phyloP scores from a whole-genome alignment of 2,329 filamentous ascomycete genomes.

The Neoscytalidium dimidiatum region DNA sequence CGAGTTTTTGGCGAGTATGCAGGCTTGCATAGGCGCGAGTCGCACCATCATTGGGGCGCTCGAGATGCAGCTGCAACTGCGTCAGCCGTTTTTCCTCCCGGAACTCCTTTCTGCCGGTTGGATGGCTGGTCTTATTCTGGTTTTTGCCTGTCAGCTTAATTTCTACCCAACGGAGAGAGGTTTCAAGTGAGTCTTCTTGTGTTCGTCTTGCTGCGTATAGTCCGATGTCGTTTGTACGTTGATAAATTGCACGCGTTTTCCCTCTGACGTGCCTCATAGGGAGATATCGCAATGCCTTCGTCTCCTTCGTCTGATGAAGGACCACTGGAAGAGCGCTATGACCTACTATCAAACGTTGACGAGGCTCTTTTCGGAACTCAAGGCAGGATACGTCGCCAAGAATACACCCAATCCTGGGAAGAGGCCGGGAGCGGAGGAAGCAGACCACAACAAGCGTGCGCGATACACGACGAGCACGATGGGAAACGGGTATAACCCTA shows the following conservation, averaged over 20 bases:
- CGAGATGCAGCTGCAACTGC: conserved; percentile 17
- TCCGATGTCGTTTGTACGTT: background rate
- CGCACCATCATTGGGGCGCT: conserved; percentile 14
- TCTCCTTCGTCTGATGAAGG: conserved; percentile 14
- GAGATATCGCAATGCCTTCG: conserved; percentile 7
- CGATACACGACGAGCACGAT: background rate
- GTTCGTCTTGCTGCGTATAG: background rate
- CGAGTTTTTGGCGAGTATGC: conserved; percentile 18
- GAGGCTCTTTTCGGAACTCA: conserved; percentile 6
- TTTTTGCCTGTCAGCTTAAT: conserved; percentile 13
- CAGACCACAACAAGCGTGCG: background rate
- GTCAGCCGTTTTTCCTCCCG: conserved; percentile 18
- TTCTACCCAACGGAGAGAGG: conserved; percentile 11
- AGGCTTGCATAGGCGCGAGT: conserved; percentile 9
- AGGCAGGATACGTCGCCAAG: background rate
- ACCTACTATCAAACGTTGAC: conserved; percentile 18
- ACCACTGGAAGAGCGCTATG: conserved; percentile 18
- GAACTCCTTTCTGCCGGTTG: conserved; percentile 16
- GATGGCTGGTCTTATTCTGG: conserved; percentile 19
- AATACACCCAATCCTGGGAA: background rate
- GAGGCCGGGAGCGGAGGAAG: background rate
- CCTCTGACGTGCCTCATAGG: background rate
- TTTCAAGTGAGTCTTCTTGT: background rate
- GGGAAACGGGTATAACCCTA: background rate
- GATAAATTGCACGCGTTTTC: background rate